These are phyloP conservation scores for Aciculosporium take DNA, from an alignment of 2,329 filamentous ascomycete species.

Conservation along the genomic window DNA sequence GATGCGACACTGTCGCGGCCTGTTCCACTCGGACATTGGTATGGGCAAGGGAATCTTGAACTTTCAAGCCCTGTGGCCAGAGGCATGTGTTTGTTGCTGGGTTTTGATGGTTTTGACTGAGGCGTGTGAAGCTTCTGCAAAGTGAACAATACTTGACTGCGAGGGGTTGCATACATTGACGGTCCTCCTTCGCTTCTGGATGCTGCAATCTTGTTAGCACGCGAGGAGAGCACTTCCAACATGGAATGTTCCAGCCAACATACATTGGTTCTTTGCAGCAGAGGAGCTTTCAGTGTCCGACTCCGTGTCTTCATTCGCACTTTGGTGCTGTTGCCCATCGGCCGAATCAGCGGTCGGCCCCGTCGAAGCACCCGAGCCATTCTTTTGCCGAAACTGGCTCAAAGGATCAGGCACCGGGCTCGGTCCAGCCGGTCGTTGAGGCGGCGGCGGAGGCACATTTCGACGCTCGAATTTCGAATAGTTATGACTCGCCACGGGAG, in stretches of 20 bases:
- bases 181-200: slow-evolving; percentile 15
- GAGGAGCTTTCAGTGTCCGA: background rate
- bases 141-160: background rate
- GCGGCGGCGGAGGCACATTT: slow-evolving; percentile 7
- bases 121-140: slow-evolving; percentile 7
- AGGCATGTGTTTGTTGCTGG: background rate
- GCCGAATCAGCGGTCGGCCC: slow-evolving; percentile 6
- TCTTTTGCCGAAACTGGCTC: slow-evolving; percentile 28
- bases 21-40: slow-evolving; percentile 20
- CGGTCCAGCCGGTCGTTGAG: slow-evolving; percentile 5
- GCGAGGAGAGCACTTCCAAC: background rate
- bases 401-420: slow-evolving; percentile 30
- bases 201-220: background rate
- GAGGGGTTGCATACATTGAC: slow-evolving; percentile 31
- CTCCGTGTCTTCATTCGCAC: background rate
- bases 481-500: slow-evolving; percentile 32
- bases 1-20: slow-evolving; percentile 12
- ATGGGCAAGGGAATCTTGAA: slow-evolving; percentile 3
- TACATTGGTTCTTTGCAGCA: background rate
- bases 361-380: slow-evolving; percentile 19
- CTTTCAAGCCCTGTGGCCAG: slow-evolving; percentile 4
- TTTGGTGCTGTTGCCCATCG: background rate
- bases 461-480: slow-evolving; percentile 24
- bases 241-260: background rate
- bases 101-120: slow-evolving; percentile 6